Conservation (phyloP, 331 rosid genomes). For the Malus hybrid region DNA sequence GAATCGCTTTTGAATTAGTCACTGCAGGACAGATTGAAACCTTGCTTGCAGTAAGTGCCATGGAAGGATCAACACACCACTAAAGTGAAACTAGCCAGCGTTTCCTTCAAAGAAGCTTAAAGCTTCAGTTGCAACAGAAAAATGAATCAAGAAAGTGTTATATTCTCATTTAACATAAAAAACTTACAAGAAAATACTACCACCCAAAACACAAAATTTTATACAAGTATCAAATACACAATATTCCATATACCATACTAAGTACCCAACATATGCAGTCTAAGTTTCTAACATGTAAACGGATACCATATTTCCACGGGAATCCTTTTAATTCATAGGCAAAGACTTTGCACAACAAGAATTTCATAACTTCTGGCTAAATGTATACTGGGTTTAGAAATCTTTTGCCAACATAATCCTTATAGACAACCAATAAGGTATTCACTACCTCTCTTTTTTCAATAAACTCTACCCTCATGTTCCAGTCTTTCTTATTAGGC, state of each 20-base stretch:
- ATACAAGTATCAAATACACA: no score
- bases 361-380: background rate
- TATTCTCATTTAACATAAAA: background rate
- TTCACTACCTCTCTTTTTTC: background rate
- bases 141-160: constrained; percentile 12
- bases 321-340: no score
- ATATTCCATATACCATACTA: no score
- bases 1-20: constrained; percentile 35
- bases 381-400: background rate
- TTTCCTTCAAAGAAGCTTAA: constrained; percentile 25
- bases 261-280: no score
- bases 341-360: no score
- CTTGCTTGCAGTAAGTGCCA: constrained; percentile 70
- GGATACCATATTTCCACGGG: no score
- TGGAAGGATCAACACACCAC: constrained; percentile 31
- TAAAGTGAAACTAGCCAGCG: constrained; percentile 20
- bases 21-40: constrained; percentile 49
- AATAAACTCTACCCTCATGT: background rate
- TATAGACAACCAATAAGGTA: background rate
- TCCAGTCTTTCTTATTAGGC: background rate
- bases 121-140: constrained; percentile 26
- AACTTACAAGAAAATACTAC: background rate
- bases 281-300: no score
- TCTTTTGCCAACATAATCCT: background rate
- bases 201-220: background rate